Evolutionary conservation across 2,329 filamentous ascomycete genomes (phyloP), one percentile per base, ranked within the genome.

Genomic region (Zarea fungicola): DNA sequence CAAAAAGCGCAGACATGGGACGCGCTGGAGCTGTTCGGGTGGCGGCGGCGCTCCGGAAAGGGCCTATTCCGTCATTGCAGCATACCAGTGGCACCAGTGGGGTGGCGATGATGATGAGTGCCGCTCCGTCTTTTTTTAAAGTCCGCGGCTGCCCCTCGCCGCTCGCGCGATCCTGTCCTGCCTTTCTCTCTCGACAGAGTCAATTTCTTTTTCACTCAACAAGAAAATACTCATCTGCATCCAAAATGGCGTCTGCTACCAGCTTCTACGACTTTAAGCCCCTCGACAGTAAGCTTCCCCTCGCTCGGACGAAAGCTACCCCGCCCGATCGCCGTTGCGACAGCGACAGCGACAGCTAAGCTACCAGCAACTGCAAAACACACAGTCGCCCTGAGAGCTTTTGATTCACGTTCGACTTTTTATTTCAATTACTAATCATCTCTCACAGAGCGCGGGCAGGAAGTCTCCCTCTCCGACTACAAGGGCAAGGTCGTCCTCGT

Each of bases 401-500:
- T n/a, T n/a, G 28, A 29, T 29, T 8, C 28, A 14, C 28, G 28
- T 42, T 16, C n/a, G 23, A 6, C 18, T 42, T 5, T 11, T 2
- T n/a, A 28, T 28, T 28, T 10, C 8, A n/a, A n/a, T 23, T n/a
- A 35, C 29, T 18, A 26, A 10, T 11, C 31, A 18, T 10, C 4
- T 19, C 1, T 37, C 8, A 34, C 46, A 69, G 66, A 69, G 63
- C 57, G 83, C 66, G 90, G 89, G 67, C 65, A 80, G 49, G 78
- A 86, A 57, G 85, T 85, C 64, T 74, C 83, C 52, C 77, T 97
- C 56, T 64, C 73, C 57, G 70, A 84, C 53, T 87, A 89, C 73
- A 83, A 88, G 68, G 88, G 86, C 78, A 97, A 97, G 72, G 92
- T 97, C 58, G 82, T 97, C 60, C 85, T 99, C 53, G 78, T 96